Percentiles rank a stretch among this genome's conserved stretches.
Evolutionary conservation across 140 eudicot genomes (phyloP).

Genomic region (Oenanthe javanica): DNA sequence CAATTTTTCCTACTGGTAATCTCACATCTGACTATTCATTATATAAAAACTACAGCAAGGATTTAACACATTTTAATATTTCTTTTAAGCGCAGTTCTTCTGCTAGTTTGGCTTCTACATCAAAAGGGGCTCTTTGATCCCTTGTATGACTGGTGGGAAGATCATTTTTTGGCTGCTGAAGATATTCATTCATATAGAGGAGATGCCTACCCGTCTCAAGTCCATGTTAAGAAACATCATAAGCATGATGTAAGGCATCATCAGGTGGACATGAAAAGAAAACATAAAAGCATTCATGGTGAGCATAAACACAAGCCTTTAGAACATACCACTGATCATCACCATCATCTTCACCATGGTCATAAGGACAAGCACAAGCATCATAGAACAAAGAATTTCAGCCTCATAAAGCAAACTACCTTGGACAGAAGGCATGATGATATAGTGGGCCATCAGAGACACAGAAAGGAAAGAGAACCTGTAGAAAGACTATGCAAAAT

Average conservation of each 20-base stretch:
- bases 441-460: conserved; percentile 23
- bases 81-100: conserved; percentile 37
- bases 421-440: conserved; percentile 27
- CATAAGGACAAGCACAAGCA: conserved; percentile 63
- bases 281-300: conserved; percentile 20
- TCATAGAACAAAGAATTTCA: conserved; percentile 30
- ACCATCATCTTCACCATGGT: conserved; percentile 41
- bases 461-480: conserved; percentile 25
- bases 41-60: not conserved
- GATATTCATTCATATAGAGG: conserved; percentile 17
- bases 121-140: conserved; percentile 90
- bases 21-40: not conserved
- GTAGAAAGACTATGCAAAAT: conserved; percentile 7
- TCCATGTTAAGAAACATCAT: conserved; percentile 27
- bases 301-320: conserved; percentile 28
- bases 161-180: conserved; percentile 43
- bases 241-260: conserved; percentile 32
- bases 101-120: conserved; percentile 83
- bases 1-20: conserved; percentile 74
- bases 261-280: conserved; percentile 28
- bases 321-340: conserved; percentile 24
- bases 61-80: not conserved
- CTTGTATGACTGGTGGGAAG: conserved; percentile 91
- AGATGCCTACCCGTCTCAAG: conserved; percentile 15
- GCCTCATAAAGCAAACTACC: conserved; percentile 21